These are phyloP conservation scores for Paraurostyla sp. DNA, from an alignment of 73 alveolate genomes.

Conservation along the genomic window DNA sequence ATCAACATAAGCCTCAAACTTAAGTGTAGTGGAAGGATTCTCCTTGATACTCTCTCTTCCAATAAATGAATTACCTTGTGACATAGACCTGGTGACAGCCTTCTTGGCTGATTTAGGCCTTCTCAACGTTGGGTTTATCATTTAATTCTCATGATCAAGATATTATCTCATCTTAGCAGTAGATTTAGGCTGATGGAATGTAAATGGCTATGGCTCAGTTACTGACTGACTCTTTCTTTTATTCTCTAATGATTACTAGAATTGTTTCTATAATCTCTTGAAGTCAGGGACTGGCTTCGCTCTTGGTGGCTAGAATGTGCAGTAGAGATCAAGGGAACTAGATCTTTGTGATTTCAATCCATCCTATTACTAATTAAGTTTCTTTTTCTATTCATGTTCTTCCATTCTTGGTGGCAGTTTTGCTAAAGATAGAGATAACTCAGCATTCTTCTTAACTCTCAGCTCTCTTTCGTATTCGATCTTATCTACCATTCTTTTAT, in stretches of 20 bases:
- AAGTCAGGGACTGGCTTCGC: conserved; percentile 97
- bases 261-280: conserved; percentile 86
- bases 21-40: conserved; percentile 35
- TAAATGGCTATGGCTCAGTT: conserved; percentile 94
- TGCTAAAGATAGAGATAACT: conserved; percentile 86
- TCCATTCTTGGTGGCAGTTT: conserved; percentile 98
- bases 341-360: conserved; percentile 68
- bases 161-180: conserved; percentile 80
- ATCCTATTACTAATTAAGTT: conserved; percentile 26
- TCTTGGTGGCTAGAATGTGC: conserved; percentile 78
- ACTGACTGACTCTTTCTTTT: conserved; percentile 74
- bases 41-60: conserved; percentile 16
- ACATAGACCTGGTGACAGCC: conserved; percentile 29
- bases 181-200: conserved; percentile 91
- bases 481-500: conserved; percentile 79
- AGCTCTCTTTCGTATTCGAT: conserved; percentile 86
- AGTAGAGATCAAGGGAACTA: conserved; percentile 68
- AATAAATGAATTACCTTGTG: conserved; percentile 32
- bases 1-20: conserved; percentile 71
- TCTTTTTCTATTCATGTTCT: conserved; percentile 88
- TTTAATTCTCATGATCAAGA: conserved; percentile 88
- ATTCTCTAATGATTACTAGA: conserved; percentile 86
- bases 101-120: background rate
- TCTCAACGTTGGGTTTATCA: conserved; percentile 42
- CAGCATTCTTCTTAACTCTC: conserved; percentile 93